Evolutionary conservation across 495 filamentous ascomycete genomes (phyloP).

Genomic region (Tuber melanosporum): DNA sequence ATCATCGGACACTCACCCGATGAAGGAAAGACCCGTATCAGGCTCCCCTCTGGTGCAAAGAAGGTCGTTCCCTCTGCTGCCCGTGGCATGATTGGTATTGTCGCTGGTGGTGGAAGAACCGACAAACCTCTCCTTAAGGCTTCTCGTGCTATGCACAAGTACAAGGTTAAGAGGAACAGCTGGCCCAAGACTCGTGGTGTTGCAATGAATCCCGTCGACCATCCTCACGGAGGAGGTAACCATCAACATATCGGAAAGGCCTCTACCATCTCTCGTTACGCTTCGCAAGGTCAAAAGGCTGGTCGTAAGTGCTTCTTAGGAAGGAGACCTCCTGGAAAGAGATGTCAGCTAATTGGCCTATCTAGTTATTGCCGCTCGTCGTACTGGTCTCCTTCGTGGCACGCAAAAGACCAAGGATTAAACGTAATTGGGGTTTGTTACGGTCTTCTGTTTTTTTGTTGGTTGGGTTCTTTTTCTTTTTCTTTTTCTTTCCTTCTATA

Average conservation of each 20-base stretch:
- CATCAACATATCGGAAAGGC: conserved; percentile 99
- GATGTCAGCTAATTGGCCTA: conserved; percentile 5
- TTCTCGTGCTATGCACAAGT: conserved; percentile 98
- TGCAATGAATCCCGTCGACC: conserved; percentile 99
- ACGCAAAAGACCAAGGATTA: conserved; percentile 99
- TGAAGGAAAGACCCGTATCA: conserved; percentile 98
- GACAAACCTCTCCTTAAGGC: conserved; percentile 99
- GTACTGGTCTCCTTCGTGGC: conserved; percentile 98
- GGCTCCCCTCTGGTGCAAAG: conserved; percentile 97
- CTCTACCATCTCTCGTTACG: conserved; percentile 96
- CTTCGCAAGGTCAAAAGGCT: conserved; percentile 97
- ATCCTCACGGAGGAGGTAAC: conserved; percentile 99
- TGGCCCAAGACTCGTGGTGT: conserved; percentile 99
- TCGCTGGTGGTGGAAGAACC: conserved; percentile 96
- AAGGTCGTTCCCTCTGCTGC: conserved; percentile 89
- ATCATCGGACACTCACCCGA: conserved; percentile 98
- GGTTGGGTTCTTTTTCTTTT: conserved; percentile 29
- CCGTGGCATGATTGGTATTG: conserved; percentile 98
- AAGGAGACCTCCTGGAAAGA: background rate
- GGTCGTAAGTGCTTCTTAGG: conserved; percentile 48
- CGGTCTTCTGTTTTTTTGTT: conserved; percentile 35
- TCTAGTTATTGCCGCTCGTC: conserved; percentile 82
- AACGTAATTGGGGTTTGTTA: conserved; percentile 37
- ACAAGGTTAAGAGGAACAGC: conserved; percentile 98
- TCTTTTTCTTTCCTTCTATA: conserved; percentile 14